These are phyloP conservation scores for Pseudogymnoascus sp. DNA, from an alignment of 2,329 filamentous ascomycete genomes.

Conservation along the genomic window DNA sequence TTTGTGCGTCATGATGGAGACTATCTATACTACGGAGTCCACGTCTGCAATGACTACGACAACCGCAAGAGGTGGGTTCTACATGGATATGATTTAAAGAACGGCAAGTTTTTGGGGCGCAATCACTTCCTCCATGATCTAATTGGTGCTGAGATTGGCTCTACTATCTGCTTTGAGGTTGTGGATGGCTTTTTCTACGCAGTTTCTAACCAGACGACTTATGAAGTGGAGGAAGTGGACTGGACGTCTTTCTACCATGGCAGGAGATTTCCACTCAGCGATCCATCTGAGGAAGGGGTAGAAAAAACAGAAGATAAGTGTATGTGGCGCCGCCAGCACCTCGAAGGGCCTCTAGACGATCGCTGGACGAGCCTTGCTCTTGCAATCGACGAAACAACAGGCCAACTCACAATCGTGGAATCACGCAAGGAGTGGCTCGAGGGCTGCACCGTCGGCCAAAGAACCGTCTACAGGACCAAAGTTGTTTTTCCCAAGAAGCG, in stretches of 20 bases:
- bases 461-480: constrained; percentile 56
- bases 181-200: constrained; percentile 58
- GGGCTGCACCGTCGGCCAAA: constrained; percentile 46
- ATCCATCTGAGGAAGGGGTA: constrained; percentile 32
- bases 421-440: constrained; percentile 58
- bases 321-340: constrained; percentile 58
- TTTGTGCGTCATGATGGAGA: constrained; percentile 57
- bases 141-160: constrained; percentile 55
- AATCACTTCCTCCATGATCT: constrained; percentile 48
- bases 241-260: constrained; percentile 64
- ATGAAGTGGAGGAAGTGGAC: constrained; percentile 53
- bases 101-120: constrained; percentile 32
- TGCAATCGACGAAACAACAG: constrained; percentile 49
- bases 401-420: constrained; percentile 54
- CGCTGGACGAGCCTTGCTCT: constrained; percentile 62
- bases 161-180: constrained; percentile 63
- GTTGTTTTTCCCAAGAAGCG: constrained; percentile 35
- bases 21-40: constrained; percentile 59
- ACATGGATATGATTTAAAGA: constrained; percentile 40
- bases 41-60: constrained; percentile 43
- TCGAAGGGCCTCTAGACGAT: constrained; percentile 64
- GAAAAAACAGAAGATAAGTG: constrained; percentile 36
- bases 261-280: constrained; percentile 49
- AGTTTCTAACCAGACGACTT: constrained; percentile 55
- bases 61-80: constrained; percentile 56